phyloP scores from a whole-genome alignment of 2,329 filamentous ascomycete genomes.

The Lomentospora prolificans region DNA sequence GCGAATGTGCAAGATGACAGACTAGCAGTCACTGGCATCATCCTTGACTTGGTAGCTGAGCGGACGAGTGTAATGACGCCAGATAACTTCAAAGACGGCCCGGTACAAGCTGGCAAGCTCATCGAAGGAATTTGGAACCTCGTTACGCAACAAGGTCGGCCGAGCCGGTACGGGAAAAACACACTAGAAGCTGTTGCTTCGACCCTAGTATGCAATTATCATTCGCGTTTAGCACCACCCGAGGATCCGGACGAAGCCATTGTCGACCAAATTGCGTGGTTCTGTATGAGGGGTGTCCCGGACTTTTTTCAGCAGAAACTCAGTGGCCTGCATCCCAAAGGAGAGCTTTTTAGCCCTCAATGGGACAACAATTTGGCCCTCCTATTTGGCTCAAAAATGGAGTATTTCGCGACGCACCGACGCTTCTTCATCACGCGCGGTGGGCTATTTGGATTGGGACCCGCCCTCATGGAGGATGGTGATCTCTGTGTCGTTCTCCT shows the following conservation, averaged over 20 bases:
- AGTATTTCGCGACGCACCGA: background rate
- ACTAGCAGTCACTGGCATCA: background rate
- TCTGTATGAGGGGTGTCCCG: background rate
- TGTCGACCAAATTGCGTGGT: background rate
- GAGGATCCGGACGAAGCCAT: background rate
- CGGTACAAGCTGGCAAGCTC: background rate
- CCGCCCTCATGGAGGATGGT: background rate
- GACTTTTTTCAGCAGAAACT: background rate
- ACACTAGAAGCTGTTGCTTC: background rate
- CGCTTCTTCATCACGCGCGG: background rate
- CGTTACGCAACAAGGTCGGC: background rate
- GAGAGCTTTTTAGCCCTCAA: background rate
- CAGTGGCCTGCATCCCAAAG: background rate
- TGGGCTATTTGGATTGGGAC: background rate
- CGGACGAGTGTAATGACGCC: background rate
- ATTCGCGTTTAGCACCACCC: background rate
- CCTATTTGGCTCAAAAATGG: background rate
- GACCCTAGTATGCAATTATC: background rate
- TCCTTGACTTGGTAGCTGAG: background rate
- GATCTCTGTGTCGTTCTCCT: background rate
- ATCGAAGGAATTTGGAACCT: background rate
- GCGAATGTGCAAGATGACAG: background rate
- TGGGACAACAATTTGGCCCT: background rate
- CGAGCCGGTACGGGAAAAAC: background rate
- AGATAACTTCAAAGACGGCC: background rate